Evolutionary conservation across 73 alveolate species (phyloP), one percentile per base, ranked within the genome.

Genomic region (Paramecium caudatum): DNA sequence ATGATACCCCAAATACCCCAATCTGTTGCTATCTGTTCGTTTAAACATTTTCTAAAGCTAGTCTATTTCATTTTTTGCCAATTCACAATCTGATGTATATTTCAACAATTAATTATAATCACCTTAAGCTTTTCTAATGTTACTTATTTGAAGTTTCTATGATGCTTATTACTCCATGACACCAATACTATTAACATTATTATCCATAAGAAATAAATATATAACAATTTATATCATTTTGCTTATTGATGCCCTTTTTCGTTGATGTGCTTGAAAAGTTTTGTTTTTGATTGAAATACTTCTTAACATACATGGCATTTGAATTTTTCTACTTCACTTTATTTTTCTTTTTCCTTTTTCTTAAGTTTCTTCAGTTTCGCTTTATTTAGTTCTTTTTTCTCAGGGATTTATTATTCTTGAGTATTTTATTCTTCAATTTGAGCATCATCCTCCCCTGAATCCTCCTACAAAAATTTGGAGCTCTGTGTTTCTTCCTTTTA

Each of bases 201-300:
- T 55, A 55, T 55, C 80, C 80, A 55, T 55, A 8, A 27, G 32
- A 23, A 23, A 55, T 16, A 55, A 39, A 55, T 8, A 41, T 41
- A 41, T 41, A 41, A n/a, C n/a, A n/a, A n/a, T 48, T 16, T 19
- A 82, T 16, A 69, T 70, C 68, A 88, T 46, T 50, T 69, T n/a
- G 92, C 94, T 65, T 33, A 68, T 32, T 93, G 94, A 69, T 94
- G 98, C 13, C 97, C 97, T 19, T 93, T 68, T 46, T 87, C 91
- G 41, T 91, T 95, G 16, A 95, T 34, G 62, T 95, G 98, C 13
- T 93, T 85, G 82, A 95, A 95, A 39, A 95, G 74, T 74, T 94
- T 83, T 19, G 84, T 91, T 82, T 92, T 93, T 3, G 97, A 69
- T 19, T 39, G 92, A 61, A 94, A 95, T 10, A 49, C 46, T 8